Evolutionary conservation across 83 land plant species (phyloP), one percentile per base, ranked within the genome.

Genomic region (Picea abies): DNA sequence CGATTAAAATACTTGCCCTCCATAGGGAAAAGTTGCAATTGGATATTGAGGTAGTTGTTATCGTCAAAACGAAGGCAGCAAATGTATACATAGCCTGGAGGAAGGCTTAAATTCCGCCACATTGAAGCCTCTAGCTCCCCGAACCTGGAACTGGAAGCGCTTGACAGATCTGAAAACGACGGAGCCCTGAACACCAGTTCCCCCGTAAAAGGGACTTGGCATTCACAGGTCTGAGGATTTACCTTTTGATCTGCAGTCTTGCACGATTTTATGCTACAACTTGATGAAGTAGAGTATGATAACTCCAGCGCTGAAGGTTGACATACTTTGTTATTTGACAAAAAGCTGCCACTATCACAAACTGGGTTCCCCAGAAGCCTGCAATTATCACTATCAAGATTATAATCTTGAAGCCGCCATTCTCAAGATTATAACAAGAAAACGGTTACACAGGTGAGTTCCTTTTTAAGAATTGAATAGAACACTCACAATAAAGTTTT

Each of bases 321-420:
- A 78, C 93, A 93, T 82, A 86, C 87, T 37, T 49, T 61, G 3
- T 78, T 84, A 65, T 67, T 88, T 58, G 87, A 67, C 11, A 85
- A 79, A 0, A 73, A 44, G 19, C 77, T 39, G 26, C 77, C 37
- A 15, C 0, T 14, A 4, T 62, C 23, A 76, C 95, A 93, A 9
- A 86, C 86, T 12, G 93, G 93, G 73, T 91, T 93, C n/a, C 93
- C 93, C 67, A 80, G 52, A 9, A 93, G 88, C 80, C 95, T 93
- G 89, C 47, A 80, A 11, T 52, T 52, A 52, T 52, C 56, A 52
- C 56, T 52, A 52, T 10, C 14, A 52, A 52, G 56, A 52, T 52
- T 52, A 52, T 10, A 52, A 52, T 52, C 56, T 52, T 52, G 56
- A 52, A 52, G 14, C 56, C 10, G 14, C 56, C 56, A 52, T 1